These are phyloP conservation scores for Graphium sp. DNA, from an alignment of 2,329 filamentous ascomycete genomes.

Conservation along the genomic window DNA sequence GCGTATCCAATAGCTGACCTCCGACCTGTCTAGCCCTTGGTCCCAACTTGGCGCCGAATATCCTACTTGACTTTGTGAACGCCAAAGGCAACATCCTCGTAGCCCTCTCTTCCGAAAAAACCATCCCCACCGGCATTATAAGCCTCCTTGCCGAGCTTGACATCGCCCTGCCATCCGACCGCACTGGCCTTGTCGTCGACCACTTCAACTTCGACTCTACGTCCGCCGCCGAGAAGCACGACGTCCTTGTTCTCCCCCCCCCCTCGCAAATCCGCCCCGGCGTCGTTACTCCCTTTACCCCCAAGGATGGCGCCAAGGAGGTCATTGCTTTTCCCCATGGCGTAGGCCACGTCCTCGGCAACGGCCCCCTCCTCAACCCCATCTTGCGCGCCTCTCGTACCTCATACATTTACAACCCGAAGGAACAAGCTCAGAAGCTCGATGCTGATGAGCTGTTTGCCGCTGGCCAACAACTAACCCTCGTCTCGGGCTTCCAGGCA, in stretches of 20 bases:
- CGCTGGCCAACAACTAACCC: slow-evolving; percentile 63
- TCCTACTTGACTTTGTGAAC: slow-evolving; percentile 83
- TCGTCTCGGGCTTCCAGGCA: slow-evolving; percentile 78
- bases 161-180: slow-evolving; percentile 71
- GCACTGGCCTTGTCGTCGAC: slow-evolving; percentile 73
- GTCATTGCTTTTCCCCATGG: slow-evolving; percentile 68
- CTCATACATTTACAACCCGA: slow-evolving; percentile 86
- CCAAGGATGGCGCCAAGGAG: slow-evolving; percentile 28
- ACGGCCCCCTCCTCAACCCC: slow-evolving; percentile 60
- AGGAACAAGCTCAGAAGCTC: slow-evolving; percentile 57
- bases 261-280: slow-evolving; percentile 49
- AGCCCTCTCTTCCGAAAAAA: slow-evolving; percentile 55
- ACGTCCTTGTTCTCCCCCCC: slow-evolving; percentile 65
- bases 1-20: neutral
- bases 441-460: slow-evolving; percentile 66
- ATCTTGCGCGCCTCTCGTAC: slow-evolving; percentile 70
- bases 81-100: slow-evolving; percentile 82
- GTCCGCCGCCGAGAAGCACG: slow-evolving; percentile 67
- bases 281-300: slow-evolving; percentile 62
- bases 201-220: slow-evolving; percentile 84
- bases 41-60: slow-evolving; percentile 69
- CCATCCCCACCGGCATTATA: slow-evolving; percentile 56
- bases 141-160: slow-evolving; percentile 78
- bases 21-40: slow-evolving; percentile 50
- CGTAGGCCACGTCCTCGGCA: slow-evolving; percentile 68